A percentile compares a stretch with the other conserved stretches of the same genome.
Conservation (phyloP, 2,329 filamentous ascomycete species). For the Pseudogymnoascus destructans region DNA sequence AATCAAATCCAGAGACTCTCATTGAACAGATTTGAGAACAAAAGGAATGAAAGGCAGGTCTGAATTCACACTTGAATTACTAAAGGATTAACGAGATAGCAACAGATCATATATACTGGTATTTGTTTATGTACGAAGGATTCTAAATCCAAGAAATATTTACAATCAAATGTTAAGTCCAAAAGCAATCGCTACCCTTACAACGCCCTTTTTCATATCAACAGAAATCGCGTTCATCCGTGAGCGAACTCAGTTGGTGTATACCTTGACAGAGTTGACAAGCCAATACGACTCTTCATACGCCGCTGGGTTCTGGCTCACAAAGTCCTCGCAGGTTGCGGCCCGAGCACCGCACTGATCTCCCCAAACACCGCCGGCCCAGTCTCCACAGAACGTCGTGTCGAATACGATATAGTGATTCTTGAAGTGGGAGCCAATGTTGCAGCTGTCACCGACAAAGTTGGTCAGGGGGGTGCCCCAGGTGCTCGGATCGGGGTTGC, state of each 20-base stretch:
- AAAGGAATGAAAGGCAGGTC: background rate
- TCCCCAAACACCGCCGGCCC: conserved; percentile 63
- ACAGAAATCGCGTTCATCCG: background rate
- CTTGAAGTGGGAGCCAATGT: conserved; percentile 57
- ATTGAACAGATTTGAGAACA: background rate
- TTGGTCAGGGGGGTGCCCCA: conserved; percentile 58
- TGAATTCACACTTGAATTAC: background rate
- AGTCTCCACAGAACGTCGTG: conserved; percentile 77
- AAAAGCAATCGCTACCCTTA: background rate
- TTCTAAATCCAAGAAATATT: conserved; percentile 3
- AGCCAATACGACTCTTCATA: conserved; percentile 68
- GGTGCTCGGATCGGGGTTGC: conserved; percentile 46
- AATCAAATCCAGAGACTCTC: background rate
- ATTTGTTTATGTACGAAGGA: conserved; percentile 1
- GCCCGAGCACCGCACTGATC: conserved; percentile 49
- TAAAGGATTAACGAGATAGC: background rate
- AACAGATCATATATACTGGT: background rate
- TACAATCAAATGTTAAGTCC: background rate
- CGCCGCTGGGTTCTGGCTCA: conserved; percentile 53
- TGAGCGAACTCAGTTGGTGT: conserved; percentile 18
- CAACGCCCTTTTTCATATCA: background rate
- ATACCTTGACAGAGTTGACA: conserved; percentile 59
- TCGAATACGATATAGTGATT: conserved; percentile 67
- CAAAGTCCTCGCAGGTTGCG: conserved; percentile 56
- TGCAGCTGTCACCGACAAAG: conserved; percentile 57